phyloP scores from a whole-genome alignment of 345 rosid species.

The Aquilaria yunnanensis region DNA sequence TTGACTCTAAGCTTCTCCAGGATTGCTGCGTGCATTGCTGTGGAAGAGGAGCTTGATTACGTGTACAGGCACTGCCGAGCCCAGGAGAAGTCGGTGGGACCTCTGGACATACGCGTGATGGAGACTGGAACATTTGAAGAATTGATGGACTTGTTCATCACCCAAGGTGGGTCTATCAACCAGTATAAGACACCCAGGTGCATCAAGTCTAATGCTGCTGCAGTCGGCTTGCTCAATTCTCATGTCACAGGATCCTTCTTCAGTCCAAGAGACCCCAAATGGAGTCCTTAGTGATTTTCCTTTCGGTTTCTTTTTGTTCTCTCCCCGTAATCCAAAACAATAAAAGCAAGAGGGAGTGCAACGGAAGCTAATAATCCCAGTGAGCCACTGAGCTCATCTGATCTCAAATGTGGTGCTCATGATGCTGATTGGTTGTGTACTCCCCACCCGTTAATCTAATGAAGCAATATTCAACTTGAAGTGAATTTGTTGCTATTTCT shows the following conservation, averaged over 20 bases:
- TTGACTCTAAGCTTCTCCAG: slow-evolving; percentile 26
- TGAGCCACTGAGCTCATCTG: too few species aligned
- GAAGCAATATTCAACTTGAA: too few species aligned
- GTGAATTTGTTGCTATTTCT: too few species aligned
- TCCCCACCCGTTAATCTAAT: too few species aligned
- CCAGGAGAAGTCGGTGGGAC: slow-evolving; percentile 42
- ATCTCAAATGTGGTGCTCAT: too few species aligned
- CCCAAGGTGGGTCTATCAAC: slow-evolving; percentile 61
- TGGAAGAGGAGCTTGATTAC: slow-evolving; percentile 54
- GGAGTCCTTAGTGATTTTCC: slow-evolving; percentile 27
- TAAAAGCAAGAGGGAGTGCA: too few species aligned
- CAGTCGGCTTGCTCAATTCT: slow-evolving; percentile 41
- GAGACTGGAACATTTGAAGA: slow-evolving; percentile 42
- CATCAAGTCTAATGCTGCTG: slow-evolving; percentile 39
- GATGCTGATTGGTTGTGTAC: too few species aligned
- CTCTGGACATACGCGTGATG: slow-evolving; percentile 59
- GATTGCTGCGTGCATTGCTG: slow-evolving; percentile 43
- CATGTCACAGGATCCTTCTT: slow-evolving; percentile 46
- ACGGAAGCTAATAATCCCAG: too few species aligned
- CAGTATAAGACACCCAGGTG: slow-evolving; percentile 68
- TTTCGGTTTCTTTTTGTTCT: too few species aligned
- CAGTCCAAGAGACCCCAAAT: slow-evolving; percentile 58
- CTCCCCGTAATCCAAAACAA: too few species aligned
- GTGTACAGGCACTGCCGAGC: slow-evolving; percentile 54
- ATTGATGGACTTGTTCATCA: slow-evolving; percentile 51